Conservation (phyloP, 305 asterid genomes). For the Fraxinus albicans region DNA sequence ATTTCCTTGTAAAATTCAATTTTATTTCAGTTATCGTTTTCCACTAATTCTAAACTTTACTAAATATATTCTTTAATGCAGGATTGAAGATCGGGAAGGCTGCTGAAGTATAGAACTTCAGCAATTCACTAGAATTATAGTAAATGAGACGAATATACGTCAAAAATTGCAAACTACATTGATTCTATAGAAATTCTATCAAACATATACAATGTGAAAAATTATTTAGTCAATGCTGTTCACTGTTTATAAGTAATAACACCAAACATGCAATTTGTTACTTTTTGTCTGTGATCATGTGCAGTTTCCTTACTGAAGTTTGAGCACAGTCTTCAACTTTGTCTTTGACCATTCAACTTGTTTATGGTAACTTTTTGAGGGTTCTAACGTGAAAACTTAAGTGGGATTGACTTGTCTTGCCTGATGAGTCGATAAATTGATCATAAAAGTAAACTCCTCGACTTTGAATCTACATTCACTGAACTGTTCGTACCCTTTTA, state of each 20-base stretch:
- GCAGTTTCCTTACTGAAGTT: neutral
- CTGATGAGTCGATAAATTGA: neutral
- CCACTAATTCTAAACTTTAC: neutral
- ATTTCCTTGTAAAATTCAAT: neutral
- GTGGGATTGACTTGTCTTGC: neutral
- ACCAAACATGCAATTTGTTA: neutral
- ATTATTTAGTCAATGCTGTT: neutral
- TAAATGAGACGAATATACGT: neutral
- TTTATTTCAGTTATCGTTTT: neutral
- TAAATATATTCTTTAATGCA: conserved; percentile 17
- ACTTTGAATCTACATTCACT: neutral
- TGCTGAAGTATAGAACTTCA: conserved; percentile 2
- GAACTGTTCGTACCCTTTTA: neutral
- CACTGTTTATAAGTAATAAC: neutral
- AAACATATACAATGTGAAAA: neutral
- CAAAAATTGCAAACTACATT: neutral
- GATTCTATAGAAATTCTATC: neutral
- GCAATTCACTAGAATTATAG: conserved; percentile 8
- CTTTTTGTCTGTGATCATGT: neutral
- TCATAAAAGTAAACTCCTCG: neutral
- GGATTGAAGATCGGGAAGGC: neutral
- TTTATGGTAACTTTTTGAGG: neutral
- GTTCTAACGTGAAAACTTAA: neutral
- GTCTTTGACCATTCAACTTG: neutral
- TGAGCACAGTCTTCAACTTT: neutral